These are phyloP conservation scores for Mollisia scopiformis DNA, from an alignment of 2,329 filamentous ascomycete species.

Conservation along the genomic window DNA sequence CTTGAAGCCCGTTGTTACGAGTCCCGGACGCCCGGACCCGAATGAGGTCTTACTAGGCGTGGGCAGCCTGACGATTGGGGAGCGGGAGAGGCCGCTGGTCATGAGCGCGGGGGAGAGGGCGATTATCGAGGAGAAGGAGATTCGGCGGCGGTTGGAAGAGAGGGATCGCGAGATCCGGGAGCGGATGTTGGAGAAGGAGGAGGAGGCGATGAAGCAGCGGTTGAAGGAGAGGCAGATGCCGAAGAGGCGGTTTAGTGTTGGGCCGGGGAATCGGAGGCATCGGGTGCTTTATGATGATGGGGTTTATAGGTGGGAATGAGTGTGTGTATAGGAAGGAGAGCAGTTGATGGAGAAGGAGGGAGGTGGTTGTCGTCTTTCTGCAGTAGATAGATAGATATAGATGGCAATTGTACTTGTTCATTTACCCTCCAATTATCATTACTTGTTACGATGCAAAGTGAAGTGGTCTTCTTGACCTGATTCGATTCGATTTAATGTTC, in stretches of 20 bases:
- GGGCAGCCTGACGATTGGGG: not conserved
- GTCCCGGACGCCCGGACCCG: not conserved
- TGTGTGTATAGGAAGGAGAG: not conserved
- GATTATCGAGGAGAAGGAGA: constrained; percentile 15
- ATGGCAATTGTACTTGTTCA: constrained; percentile 1
- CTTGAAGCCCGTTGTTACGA: not conserved
- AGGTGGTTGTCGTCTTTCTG: not conserved
- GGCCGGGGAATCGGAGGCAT: constrained; percentile 27
- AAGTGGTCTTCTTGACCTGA: not conserved
- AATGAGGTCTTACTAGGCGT: not conserved
- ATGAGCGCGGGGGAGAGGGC: constrained; percentile 12
- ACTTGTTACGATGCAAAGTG: not conserved
- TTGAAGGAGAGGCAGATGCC: constrained; percentile 31
- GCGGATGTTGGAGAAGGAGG: constrained; percentile 16
- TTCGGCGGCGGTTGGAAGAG: constrained; percentile 19
- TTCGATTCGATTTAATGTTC: not conserved
- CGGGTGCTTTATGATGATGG: constrained; percentile 35
- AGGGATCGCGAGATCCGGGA: constrained; percentile 13
- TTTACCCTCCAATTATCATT: not conserved
- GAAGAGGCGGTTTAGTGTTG: constrained; percentile 26
- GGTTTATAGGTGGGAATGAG: constrained; percentile 35
- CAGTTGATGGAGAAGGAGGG: not conserved
- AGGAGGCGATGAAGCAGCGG: constrained; percentile 28
- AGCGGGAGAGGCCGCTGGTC: not conserved
- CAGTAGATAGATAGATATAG: not conserved